Conservation (phyloP, 2,329 filamentous ascomycete genomes). For the Ophiostoma novo-ulmi region DNA sequence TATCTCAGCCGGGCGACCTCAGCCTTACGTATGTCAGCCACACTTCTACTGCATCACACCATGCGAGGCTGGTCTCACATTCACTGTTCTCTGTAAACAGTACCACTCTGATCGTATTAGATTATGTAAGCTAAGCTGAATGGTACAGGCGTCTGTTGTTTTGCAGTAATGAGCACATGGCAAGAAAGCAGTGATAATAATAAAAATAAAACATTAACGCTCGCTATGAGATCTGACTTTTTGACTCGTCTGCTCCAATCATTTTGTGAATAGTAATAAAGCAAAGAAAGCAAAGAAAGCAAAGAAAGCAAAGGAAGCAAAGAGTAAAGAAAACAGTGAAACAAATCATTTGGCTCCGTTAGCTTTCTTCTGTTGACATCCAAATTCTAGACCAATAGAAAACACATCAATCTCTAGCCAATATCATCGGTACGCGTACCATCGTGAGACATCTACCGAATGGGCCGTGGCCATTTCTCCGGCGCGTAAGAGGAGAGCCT, state of each 20-base stretch:
- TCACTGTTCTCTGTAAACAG: too few species aligned
- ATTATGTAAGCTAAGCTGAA: neutral
- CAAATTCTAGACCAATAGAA: neutral
- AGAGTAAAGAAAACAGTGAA: neutral
- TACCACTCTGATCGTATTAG: neutral
- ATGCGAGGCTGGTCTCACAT: neutral
- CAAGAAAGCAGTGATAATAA: neutral
- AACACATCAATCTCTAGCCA: neutral
- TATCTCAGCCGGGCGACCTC: too few species aligned
- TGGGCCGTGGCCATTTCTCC: neutral
- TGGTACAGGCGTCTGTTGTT: neutral
- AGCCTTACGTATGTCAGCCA: neutral
- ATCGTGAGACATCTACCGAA: neutral
- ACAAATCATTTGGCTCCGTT: neutral
- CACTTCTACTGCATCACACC: neutral
- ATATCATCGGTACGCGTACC: neutral
- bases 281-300: neutral
- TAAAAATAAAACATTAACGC: neutral
- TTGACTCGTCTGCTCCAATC: neutral
- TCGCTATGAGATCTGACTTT: constrained; percentile 3
- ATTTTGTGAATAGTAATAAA: constrained; percentile 3
- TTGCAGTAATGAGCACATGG: neutral
- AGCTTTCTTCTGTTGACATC: neutral
- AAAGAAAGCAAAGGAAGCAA: neutral
- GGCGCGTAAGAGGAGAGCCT: neutral